Conservation (phyloP, 2,329 filamentous ascomycete species). For the Clonostachys solani region DNA sequence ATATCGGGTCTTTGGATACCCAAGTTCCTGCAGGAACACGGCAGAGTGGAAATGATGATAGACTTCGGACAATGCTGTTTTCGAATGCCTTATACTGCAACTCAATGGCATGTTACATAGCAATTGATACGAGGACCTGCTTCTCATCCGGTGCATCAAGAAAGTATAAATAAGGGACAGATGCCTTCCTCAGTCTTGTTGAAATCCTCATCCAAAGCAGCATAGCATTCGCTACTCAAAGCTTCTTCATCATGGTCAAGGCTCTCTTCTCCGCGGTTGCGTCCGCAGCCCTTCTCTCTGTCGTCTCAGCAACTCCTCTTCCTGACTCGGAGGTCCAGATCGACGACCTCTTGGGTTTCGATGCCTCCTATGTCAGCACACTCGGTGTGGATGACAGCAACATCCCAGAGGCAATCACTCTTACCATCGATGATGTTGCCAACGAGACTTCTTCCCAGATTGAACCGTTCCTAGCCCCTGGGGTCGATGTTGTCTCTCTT, state of each 20-base stretch:
- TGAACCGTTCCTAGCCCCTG: not conserved
- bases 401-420: not conserved
- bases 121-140: not conserved
- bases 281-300: not conserved
- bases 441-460: not conserved
- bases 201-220: not conserved
- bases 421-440: not conserved
- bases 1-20: too few species aligned
- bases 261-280: not conserved
- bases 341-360: constrained; percentile 1
- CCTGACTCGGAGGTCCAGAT: not conserved
- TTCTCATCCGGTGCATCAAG: not conserved
- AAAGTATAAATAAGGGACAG: not conserved
- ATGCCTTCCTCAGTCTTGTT: not conserved
- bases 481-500: not conserved
- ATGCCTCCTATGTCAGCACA: not conserved
- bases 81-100: too few species aligned
- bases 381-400: not conserved
- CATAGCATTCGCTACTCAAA: not conserved
- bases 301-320: not conserved
- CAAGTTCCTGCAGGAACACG: too few species aligned
- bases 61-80: too few species aligned
- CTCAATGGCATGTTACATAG: too few species aligned
- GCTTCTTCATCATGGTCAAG: not conserved
- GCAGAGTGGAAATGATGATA: too few species aligned